Conservation (phyloP, 495 filamentous ascomycete genomes). For the Trichoderma erinaceum region DNA sequence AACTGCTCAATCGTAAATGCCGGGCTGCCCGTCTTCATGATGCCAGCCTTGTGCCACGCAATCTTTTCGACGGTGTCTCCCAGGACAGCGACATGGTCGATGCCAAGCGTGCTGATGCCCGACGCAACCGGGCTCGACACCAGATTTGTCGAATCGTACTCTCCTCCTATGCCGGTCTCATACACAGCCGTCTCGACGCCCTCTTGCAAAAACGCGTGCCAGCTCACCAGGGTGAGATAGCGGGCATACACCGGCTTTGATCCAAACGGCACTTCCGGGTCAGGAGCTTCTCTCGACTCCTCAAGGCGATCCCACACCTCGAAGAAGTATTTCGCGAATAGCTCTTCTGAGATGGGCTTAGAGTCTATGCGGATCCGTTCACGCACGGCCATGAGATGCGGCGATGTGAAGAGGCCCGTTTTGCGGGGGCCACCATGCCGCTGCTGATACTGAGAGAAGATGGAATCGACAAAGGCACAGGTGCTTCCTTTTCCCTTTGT, state of each 20-base stretch:
- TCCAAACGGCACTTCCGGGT: constrained; percentile 27
- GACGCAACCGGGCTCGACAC: constrained; percentile 63
- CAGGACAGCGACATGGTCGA: constrained; percentile 78
- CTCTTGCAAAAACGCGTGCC: constrained; percentile 77
- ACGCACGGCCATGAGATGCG: constrained; percentile 79
- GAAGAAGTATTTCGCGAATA: constrained; percentile 83
- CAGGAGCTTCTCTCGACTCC: constrained; percentile 21
- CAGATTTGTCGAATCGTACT: constrained; percentile 93
- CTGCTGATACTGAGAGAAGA: constrained; percentile 38
- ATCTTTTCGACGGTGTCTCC: constrained; percentile 84
- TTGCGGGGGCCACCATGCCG: constrained; percentile 38
- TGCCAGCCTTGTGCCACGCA: constrained; percentile 95
- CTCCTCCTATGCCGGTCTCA: constrained; percentile 89
- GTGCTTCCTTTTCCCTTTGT: constrained; percentile 92
- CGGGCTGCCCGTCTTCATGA: constrained; percentile 67
- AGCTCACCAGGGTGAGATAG: constrained; percentile 83
- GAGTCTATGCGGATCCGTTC: constrained; percentile 85
- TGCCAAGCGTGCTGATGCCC: constrained; percentile 79
- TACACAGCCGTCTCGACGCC: constrained; percentile 78
- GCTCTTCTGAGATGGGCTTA: constrained; percentile 62
- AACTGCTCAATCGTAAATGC: constrained; percentile 73
- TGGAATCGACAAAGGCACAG: constrained; percentile 59
- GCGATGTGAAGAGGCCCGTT: constrained; percentile 82
- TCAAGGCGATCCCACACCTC: constrained; percentile 77
- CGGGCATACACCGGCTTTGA: constrained; percentile 82